A percentile compares a stretch with the other conserved stretches of the same genome.
Evolutionary conservation across 2,329 filamentous ascomycete species (phyloP).

Genomic region (Elsinoe batatas): DNA sequence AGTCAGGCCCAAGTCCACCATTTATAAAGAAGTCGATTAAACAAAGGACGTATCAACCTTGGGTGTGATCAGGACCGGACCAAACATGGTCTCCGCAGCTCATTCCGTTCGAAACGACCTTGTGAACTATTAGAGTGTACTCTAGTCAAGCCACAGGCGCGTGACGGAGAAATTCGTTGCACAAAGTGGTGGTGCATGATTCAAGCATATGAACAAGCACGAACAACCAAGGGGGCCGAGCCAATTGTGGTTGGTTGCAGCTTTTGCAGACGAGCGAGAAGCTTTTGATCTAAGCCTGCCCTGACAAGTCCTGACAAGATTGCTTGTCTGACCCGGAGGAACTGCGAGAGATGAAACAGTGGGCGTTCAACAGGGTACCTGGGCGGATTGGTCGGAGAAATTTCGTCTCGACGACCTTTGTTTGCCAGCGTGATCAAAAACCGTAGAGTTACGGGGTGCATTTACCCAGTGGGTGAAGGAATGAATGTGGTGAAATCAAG

Average conservation of each 20-base stretch:
- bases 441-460: background rate
- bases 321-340: conserved; percentile 5
- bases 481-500: too few relatives aligned
- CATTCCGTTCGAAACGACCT: conserved; percentile 2
- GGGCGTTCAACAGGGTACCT: background rate
- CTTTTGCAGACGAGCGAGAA: conserved; percentile 1
- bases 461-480: too few relatives aligned
- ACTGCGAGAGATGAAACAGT: background rate
- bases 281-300: conserved; percentile 2
- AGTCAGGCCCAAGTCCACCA: background rate
- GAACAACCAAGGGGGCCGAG: background rate
- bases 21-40: background rate
- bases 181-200: background rate
- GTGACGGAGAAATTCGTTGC: background rate
- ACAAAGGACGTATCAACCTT: background rate
- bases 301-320: background rate
- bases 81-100: conserved; percentile 5
- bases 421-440: background rate
- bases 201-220: background rate
- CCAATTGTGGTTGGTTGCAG: conserved; percentile 1
- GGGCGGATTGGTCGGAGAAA: conserved; percentile 5
- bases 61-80: conserved; percentile 3
- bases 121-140: background rate
- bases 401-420: background rate
- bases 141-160: background rate